Evolutionary conservation across 2,329 filamentous ascomycete species (phyloP), one percentile per base, ranked within the genome.

Genomic region (Ophiostoma perfectum): DNA sequence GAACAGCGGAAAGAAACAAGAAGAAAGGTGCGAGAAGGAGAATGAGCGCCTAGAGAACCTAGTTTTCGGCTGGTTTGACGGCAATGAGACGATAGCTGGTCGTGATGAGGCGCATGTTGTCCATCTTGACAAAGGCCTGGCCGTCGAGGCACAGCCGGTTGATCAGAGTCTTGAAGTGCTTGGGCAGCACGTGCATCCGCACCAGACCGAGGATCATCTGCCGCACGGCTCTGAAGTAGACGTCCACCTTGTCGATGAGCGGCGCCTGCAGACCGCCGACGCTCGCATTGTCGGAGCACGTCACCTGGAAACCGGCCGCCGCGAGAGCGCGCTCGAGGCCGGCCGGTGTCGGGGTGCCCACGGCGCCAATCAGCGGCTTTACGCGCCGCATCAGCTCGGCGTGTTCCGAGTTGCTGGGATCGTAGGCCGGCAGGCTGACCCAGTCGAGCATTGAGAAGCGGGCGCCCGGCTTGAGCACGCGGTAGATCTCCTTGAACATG

Each of bases 111-210:
- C 82, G 79, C 82, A 82, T 81, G 18, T 77, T 79, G 71, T 85
- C 83, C 82, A 85, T 84, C 76, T 84, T 80, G 69, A 84, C 80
- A 70, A 85, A 85, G 0, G 83, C 83, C 75, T 83, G 77, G 0
- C 83, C 83, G 68, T 85, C 83, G 18, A 84, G 74, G 70, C 83
- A 84, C 41, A 85, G 74, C 9, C 82, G 78, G 72, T 85, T 82
- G 74, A 85, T 82, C 64, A 85, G 75, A 5, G 78, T 80, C 77
- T 81, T 83, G 76, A 84, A 84, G 72, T 85, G 83, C 58, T 74
- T 76, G 12, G 83, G 83, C 64, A 85, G 74, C 14, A 80, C 75
- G 64, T 75, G 80, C 65, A 84, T 41, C 72, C 80, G 81, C 58
- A 84, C 81, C 18, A 83, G 75, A 1, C 76, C 81, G 16, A 83